Conservation (phyloP, 1,139 yeast genomes). For the Scheffersomyces illinoinensis region DNA sequence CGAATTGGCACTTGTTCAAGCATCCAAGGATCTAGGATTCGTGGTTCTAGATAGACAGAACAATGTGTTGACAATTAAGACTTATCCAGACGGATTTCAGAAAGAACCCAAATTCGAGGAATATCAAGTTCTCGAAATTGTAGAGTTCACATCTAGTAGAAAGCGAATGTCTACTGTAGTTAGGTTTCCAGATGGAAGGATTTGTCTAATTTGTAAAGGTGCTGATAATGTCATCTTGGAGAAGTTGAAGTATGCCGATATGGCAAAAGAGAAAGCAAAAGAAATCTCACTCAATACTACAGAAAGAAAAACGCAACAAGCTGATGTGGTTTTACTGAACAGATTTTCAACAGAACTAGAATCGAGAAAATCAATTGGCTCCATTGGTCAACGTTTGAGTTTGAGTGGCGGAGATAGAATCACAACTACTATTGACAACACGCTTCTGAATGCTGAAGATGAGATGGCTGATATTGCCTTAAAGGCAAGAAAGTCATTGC, state of each 20-base stretch:
- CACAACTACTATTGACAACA: conserved; percentile 56
- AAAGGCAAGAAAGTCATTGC: conserved; percentile 63
- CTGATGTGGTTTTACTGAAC: conserved; percentile 68
- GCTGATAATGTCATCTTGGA: conserved; percentile 94
- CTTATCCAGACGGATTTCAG: conserved; percentile 83
- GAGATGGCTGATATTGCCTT: conserved; percentile 63
- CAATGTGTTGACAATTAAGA: conserved; percentile 60
- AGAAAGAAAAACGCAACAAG: conserved; percentile 75
- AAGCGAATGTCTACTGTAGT: conserved; percentile 94
- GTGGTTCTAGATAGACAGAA: conserved; percentile 71
- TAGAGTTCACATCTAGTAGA: conserved; percentile 85
- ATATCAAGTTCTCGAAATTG: conserved; percentile 73
- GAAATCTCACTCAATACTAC: conserved; percentile 63
- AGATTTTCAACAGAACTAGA: conserved; percentile 37
- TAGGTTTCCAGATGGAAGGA: conserved; percentile 73
- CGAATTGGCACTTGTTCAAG: conserved; percentile 88
- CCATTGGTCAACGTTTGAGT: conserved; percentile 36
- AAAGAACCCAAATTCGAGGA: conserved; percentile 60
- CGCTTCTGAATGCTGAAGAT: conserved; percentile 51
- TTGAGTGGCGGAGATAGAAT: conserved; percentile 21
- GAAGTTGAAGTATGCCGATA: conserved; percentile 54
- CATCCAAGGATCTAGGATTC: conserved; percentile 92
- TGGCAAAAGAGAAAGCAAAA: conserved; percentile 62
- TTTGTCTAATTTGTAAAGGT: conserved; percentile 86
- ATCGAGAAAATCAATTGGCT: conserved; percentile 26